Evolutionary conservation across 2,329 filamentous ascomycete species (phyloP).

Genomic region (Hypoxylon sp.): DNA sequence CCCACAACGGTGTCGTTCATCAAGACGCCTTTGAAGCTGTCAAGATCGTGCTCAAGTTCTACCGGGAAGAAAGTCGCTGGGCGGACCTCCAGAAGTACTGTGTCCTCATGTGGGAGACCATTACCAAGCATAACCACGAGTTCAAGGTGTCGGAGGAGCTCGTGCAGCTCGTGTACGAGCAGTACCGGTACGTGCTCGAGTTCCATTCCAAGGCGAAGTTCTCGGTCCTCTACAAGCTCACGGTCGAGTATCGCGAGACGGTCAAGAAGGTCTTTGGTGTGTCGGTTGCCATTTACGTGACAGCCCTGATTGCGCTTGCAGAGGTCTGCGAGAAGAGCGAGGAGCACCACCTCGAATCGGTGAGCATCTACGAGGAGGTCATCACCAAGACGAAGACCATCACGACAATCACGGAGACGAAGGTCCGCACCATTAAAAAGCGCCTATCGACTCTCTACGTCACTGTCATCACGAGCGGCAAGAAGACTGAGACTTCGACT

Average conservation of each 20-base stretch:
- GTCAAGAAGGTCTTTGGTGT: constrained; percentile 50
- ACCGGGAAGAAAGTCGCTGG: constrained; percentile 55
- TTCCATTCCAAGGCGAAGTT: constrained; percentile 53
- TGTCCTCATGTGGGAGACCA: constrained; percentile 55
- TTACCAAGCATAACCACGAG: constrained; percentile 52
- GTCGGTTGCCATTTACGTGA: constrained; percentile 41
- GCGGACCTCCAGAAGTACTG: constrained; percentile 56
- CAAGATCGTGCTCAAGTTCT: constrained; percentile 53
- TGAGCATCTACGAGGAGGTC: constrained; percentile 56
- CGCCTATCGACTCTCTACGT: constrained; percentile 58
- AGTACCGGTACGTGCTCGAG: constrained; percentile 58
- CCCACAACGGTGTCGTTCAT: constrained; percentile 48
- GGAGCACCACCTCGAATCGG: constrained; percentile 53
- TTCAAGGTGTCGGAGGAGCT: constrained; percentile 52
- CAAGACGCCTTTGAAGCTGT: constrained; percentile 56
- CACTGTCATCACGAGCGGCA: constrained; percentile 50
- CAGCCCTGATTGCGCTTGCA: constrained; percentile 51
- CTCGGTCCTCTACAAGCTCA: constrained; percentile 54
- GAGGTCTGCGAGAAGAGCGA: constrained; percentile 55
- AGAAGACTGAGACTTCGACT: constrained; percentile 47
- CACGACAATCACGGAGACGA: constrained; percentile 47
- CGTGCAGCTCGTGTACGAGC: constrained; percentile 55
- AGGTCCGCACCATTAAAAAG: constrained; percentile 56
- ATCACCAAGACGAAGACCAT: constrained; percentile 51
- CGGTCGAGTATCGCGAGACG: constrained; percentile 57